Evolutionary conservation across 78 protist species (phyloP).

Genomic region (Pigoraptor vietnamica): DNA sequence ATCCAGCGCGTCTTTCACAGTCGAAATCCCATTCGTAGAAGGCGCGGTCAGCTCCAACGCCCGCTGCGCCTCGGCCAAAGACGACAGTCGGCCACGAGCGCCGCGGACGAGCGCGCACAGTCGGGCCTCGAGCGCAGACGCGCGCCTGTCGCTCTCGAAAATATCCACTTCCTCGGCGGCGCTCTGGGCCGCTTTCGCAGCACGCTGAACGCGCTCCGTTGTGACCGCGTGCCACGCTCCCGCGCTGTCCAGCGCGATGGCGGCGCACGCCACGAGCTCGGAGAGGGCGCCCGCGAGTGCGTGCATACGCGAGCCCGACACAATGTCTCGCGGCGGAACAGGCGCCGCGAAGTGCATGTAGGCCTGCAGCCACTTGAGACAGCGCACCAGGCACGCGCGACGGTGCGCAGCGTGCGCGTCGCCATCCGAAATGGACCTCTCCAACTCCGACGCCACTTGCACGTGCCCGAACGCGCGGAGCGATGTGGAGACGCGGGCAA

Average conservation of each 20-base stretch:
- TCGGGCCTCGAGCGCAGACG: no score
- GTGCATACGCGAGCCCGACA: not conserved
- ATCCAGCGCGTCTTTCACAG: no score
- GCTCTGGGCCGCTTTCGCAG: not conserved
- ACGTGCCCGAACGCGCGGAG: not conserved
- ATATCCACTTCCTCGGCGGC: not conserved
- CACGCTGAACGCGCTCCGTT: not conserved
- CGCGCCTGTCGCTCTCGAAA: not conserved
- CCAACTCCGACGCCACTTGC: not conserved
- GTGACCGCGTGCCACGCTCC: not conserved
- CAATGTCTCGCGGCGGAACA: not conserved
- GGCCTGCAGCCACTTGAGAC: not conserved
- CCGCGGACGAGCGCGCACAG: no score
- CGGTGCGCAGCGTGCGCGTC: not conserved
- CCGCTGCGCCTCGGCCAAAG: no score
- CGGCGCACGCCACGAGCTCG: not conserved
- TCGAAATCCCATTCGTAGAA: no score
- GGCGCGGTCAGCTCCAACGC: no score
- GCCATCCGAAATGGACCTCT: not conserved
- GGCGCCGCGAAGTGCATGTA: not conserved
- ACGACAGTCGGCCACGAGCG: no score
- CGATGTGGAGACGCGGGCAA: not conserved
- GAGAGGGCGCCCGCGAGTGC: not conserved
- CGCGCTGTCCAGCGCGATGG: not conserved
- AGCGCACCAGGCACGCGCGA: not conserved